Conservation (phyloP, 257 asterid species). For the Forsythia viridissima region DNA sequence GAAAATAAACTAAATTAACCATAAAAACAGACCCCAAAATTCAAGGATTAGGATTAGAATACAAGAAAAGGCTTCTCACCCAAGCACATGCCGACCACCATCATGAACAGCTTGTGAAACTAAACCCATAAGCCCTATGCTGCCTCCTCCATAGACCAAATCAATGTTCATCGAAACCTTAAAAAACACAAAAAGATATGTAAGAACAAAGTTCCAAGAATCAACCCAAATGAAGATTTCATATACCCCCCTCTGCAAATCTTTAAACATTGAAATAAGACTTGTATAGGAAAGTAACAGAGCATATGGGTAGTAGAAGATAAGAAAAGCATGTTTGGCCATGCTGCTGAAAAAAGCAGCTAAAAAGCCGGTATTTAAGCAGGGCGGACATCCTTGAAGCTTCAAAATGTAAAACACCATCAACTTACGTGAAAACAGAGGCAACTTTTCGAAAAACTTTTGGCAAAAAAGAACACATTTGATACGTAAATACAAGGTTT, state of each 20-base stretch:
- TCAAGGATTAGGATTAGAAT: conserved; percentile 18
- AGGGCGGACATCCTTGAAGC: background rate
- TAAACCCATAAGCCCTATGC: conserved; percentile 65
- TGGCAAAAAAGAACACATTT: background rate
- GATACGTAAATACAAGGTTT: conserved; percentile 21
- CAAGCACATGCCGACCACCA: conserved; percentile 61
- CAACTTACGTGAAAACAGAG: background rate
- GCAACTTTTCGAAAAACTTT: background rate
- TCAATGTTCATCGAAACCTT: conserved; percentile 58
- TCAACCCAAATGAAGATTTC: background rate
- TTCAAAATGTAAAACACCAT: background rate
- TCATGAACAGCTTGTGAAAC: conserved; percentile 61
- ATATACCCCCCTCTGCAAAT: too few relatives aligned
- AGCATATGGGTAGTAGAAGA: too few relatives aligned
- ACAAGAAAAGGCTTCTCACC: conserved; percentile 35
- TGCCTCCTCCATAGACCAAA: conserved; percentile 68
- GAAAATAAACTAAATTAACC: conserved; percentile 11
- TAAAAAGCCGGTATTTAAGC: background rate
- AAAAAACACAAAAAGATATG: conserved; percentile 4
- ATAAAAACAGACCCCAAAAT: conserved; percentile 1
- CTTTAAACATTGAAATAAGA: too few relatives aligned
- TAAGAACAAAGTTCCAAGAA: background rate
- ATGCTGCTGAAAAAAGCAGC: too few relatives aligned
- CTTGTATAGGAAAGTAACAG: too few relatives aligned
- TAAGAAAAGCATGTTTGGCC: background rate